Evolutionary conservation across 805 yeast genomes (phyloP).

Genomic region (Saccharomycopsis fibuligera): DNA sequence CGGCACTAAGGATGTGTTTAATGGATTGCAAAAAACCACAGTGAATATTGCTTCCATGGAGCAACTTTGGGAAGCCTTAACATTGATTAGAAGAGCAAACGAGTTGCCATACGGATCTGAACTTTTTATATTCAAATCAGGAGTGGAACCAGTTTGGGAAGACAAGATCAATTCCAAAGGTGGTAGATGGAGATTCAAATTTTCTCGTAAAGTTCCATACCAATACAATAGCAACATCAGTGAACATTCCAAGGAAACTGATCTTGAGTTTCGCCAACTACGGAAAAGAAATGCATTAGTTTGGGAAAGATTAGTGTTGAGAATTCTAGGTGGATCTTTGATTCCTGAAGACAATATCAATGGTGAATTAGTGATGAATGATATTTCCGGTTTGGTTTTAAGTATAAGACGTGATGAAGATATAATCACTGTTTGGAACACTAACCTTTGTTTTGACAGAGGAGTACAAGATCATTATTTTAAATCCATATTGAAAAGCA

Average conservation of each 20-base stretch:
- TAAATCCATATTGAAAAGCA: slow-evolving; percentile 6
- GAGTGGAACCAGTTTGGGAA: slow-evolving; percentile 63
- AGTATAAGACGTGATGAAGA: slow-evolving; percentile 56
- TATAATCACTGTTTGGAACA: slow-evolving; percentile 57
- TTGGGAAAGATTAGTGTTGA: slow-evolving; percentile 52
- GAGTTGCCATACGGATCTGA: slow-evolving; percentile 43
- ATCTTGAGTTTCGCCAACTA: not conserved
- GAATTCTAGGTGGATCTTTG: slow-evolving; percentile 44
- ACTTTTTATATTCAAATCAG: slow-evolving; percentile 50
- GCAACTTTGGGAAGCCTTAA: slow-evolving; percentile 44
- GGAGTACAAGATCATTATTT: slow-evolving; percentile 23
- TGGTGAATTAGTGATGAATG: slow-evolving; percentile 28
- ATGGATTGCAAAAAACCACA: slow-evolving; percentile 2
- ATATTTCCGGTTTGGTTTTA: slow-evolving; percentile 54
- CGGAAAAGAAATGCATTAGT: slow-evolving; percentile 32
- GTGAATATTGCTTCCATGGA: slow-evolving; percentile 39
- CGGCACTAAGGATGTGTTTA: slow-evolving; percentile 4
- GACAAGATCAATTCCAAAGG: slow-evolving; percentile 55
- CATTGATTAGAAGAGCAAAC: slow-evolving; percentile 34
- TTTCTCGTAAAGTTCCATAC: slow-evolving; percentile 30
- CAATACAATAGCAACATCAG: slow-evolving; percentile 3
- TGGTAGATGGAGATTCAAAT: slow-evolving; percentile 57
- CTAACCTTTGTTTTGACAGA: slow-evolving; percentile 34
- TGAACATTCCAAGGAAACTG: slow-evolving; percentile 20
- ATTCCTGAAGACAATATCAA: slow-evolving; percentile 37